These are phyloP conservation scores for Penicillium sp. DNA, from an alignment of 2,329 filamentous ascomycete genomes.

Conservation along the genomic window DNA sequence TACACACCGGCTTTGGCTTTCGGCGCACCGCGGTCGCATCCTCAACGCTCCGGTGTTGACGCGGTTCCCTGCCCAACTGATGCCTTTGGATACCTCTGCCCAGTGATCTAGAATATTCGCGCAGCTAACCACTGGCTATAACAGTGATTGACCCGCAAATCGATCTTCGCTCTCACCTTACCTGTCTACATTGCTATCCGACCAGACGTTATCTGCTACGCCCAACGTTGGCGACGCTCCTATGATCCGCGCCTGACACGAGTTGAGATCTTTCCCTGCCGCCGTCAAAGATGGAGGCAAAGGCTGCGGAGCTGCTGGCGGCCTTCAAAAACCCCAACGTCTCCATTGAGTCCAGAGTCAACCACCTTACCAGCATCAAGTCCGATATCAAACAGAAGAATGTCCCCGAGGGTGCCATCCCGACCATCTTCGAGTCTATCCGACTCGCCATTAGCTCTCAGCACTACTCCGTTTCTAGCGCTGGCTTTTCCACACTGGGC, in stretches of 20 bases:
- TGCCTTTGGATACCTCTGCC: background rate
- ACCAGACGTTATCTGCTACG: conserved; percentile 1
- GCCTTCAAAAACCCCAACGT: conserved; percentile 59
- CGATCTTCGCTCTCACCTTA: background rate
- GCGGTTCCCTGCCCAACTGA: background rate
- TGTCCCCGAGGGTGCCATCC: conserved; percentile 67
- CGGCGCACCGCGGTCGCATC: background rate
- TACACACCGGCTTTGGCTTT: background rate
- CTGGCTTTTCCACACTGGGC: conserved; percentile 80
- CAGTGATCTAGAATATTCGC: background rate
- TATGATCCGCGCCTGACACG: conserved; percentile 14
- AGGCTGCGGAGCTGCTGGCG: conserved; percentile 50
- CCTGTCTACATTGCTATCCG: background rate
- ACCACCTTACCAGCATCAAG: conserved; percentile 69
- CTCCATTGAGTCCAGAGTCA: conserved; percentile 64
- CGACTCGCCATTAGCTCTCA: conserved; percentile 69
- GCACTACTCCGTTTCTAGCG: conserved; percentile 70
- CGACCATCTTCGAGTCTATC: conserved; percentile 74
- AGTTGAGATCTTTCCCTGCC: conserved; percentile 5
- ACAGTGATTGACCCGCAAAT: background rate
- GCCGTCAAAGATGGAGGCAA: conserved; percentile 49
- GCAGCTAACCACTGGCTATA: background rate
- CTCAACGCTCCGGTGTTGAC: background rate
- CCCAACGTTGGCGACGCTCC: conserved; percentile 6
- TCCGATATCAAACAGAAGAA: conserved; percentile 88